Evolutionary conservation across 2,329 filamentous ascomycete genomes (phyloP).

Genomic region (Ophiostoma himal-ulmi): DNA sequence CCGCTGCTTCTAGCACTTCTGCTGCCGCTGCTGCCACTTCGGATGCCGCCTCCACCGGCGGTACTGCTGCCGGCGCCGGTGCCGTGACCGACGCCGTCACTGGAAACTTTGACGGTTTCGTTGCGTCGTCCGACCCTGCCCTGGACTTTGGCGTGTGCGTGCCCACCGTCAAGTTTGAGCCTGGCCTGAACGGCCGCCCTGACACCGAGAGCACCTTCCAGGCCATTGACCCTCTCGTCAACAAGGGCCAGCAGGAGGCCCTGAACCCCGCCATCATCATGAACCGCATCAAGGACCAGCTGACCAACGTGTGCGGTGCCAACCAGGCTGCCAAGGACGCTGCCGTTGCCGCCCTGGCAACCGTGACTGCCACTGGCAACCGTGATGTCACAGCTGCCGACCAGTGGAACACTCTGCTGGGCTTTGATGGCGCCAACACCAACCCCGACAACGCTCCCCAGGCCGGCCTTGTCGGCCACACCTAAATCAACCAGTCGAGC

Average conservation of each 20-base stretch:
- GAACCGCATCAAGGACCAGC: conserved; percentile 64
- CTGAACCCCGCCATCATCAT: conserved; percentile 70
- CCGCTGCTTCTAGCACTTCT: neutral
- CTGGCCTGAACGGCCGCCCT: conserved; percentile 51
- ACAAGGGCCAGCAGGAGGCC: conserved; percentile 59
- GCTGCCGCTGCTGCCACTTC: conserved; percentile 14
- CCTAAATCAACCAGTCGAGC: conserved; percentile 26
- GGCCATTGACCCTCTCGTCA: conserved; percentile 55
- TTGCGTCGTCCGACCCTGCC: conserved; percentile 22
- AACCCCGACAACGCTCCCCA: conserved; percentile 38
- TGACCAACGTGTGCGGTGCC: conserved; percentile 60
- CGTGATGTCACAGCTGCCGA: conserved; percentile 37
- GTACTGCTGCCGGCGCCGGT: conserved; percentile 21
- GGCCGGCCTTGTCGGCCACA: conserved; percentile 36
- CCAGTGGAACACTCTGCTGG: conserved; percentile 39
- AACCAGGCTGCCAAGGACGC: conserved; percentile 53
- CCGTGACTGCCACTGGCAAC: conserved; percentile 32
- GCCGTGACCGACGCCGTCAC: conserved; percentile 25
- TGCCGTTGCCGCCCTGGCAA: conserved; percentile 48
- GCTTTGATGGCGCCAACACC: conserved; percentile 37
- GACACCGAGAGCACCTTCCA: conserved; percentile 62
- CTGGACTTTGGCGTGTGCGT: conserved; percentile 50
- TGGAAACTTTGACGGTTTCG: conserved; percentile 25
- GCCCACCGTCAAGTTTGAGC: conserved; percentile 55
- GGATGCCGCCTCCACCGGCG: conserved; percentile 11